These are phyloP conservation scores for Thuja plicata DNA, from an alignment of 83 land plant species.

Conservation along the genomic window DNA sequence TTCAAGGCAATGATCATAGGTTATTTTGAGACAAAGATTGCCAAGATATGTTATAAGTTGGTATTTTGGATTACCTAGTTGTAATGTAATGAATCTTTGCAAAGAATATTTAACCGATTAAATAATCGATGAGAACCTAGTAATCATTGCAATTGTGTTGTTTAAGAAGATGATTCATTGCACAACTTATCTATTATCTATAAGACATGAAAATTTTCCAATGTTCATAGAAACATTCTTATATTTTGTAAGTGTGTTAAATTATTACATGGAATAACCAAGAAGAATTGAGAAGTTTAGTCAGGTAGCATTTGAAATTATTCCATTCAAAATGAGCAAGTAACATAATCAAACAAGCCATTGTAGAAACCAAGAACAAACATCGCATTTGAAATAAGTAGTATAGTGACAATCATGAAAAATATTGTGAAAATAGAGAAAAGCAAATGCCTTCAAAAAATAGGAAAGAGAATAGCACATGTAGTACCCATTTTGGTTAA, in stretches of 20 bases:
- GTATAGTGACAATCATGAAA: not conserved
- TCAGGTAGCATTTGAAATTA: not conserved
- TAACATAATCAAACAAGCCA: not conserved
- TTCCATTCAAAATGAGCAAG: not conserved
- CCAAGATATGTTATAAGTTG: not conserved
- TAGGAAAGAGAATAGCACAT: slow-evolving; percentile 41
- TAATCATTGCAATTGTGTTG: not conserved
- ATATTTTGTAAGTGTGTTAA: not conserved
- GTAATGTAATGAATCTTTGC: not conserved
- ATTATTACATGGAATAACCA: not conserved
- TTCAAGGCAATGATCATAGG: no score
- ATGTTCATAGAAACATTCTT: not conserved
- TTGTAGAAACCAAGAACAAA: not conserved
- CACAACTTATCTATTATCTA: not conserved
- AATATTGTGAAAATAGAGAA: not conserved
- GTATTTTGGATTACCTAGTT: not conserved
- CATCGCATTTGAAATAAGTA: not conserved
- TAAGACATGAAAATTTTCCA: not conserved
- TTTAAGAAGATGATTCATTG: not conserved
- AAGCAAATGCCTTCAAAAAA: not conserved
- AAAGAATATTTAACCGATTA: not conserved
- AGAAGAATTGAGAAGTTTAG: not conserved
- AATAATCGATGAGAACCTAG: not conserved
- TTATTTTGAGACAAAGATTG: no score
- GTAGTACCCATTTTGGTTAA: slow-evolving; percentile 99